Conservation (phyloP, 495 filamentous ascomycete species). For the Neurospora sp. region DNA sequence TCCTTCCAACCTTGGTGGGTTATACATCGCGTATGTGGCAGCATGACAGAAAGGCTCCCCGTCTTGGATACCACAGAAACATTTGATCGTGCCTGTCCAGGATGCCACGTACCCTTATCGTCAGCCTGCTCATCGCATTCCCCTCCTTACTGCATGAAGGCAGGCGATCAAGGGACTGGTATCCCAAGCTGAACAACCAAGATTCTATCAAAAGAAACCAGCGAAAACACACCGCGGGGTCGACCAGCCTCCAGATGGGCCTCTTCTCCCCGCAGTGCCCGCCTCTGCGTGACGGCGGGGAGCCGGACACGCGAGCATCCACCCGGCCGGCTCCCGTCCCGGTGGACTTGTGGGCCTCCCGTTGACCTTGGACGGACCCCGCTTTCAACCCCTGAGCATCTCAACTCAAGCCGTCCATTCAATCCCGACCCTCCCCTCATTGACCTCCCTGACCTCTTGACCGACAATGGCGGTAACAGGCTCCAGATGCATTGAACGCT, state of each 20-base stretch:
- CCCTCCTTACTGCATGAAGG: background rate
- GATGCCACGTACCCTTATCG: background rate
- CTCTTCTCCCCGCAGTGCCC: background rate
- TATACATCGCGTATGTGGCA: background rate
- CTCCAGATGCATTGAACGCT: background rate
- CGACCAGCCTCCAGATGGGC: background rate
- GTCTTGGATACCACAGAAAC: background rate
- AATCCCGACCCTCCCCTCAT: background rate
- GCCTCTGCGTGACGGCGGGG: background rate
- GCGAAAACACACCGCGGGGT: background rate
- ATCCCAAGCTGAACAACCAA: background rate
- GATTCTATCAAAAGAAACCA: background rate
- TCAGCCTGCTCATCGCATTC: background rate
- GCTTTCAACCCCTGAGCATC: background rate
- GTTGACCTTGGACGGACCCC: background rate
- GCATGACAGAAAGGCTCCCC: background rate
- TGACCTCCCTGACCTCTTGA: background rate
- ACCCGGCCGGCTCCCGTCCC: background rate
- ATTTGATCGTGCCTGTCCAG: background rate
- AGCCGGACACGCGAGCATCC: background rate
- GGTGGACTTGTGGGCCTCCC: background rate
- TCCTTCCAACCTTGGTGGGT: background rate
- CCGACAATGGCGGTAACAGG: background rate
- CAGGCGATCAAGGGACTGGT: background rate
- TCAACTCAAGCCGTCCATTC: background rate